Evolutionary conservation across 306 rosid genomes (phyloP), one percentile per base, ranked within the genome.

Genomic region (Astragalus glycyphyllos): DNA sequence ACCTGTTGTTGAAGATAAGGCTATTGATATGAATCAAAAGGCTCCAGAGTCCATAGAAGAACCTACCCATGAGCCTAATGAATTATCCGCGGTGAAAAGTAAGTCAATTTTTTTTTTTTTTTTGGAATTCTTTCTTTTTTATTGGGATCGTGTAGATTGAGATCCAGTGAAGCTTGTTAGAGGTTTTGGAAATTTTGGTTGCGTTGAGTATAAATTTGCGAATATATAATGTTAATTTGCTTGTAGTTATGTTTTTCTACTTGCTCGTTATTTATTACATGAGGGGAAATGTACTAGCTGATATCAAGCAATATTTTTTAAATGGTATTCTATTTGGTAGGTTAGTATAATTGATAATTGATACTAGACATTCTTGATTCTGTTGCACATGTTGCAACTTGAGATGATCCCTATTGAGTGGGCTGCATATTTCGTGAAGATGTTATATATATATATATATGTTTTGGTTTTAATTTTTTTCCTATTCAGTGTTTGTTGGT

Each of bases 41-140:
- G 79, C 75, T 17, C 60, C 83, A 1, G 83, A 73, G 37, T 75
- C 83, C 34, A 66, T 8, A 5, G 79, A 66, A 72, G 47, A 79
- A 76, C 40, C 69, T 66, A 11, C 73, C 1, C 40, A 34, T 32
- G 82, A 66, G 4, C 41, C 74, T 46, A 90, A 81, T 50, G 78
- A 58, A 6, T 71, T 48, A 23, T 76, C 54, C 61, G 17, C 29
- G 20, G 42, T 41, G 60, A 89, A 77, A 81, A 89, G 99, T 91
- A 86, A 86, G 96, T 69, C 23, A 10, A 4, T 1, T 0, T 7
- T 65, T 13, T 47, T 5, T 1, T 42, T 45, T 48, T 20, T 40
- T 20, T 42, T 54, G 6, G 5, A 4, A 1, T 65, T 66, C 1
- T 17, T 56, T 4, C 0, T 1, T 42, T 23, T 55, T 60, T 9